Evolutionary conservation across 208 protist species (phyloP).

Genomic region (Trypanosomatidae sp.): DNA sequence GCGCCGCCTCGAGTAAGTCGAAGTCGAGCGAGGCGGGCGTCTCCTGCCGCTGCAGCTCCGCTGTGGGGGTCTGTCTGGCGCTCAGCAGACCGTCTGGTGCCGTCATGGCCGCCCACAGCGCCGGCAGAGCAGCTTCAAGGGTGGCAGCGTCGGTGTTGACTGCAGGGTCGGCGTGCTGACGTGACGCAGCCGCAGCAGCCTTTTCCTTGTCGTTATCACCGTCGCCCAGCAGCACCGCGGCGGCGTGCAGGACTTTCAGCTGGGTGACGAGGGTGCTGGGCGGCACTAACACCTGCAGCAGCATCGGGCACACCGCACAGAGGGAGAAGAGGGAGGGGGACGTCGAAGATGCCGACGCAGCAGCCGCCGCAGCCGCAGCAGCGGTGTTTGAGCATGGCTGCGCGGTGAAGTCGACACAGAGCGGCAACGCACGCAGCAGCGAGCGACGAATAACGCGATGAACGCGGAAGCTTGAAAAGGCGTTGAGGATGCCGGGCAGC

Average conservation of each 20-base stretch:
- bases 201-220: conserved; percentile 6
- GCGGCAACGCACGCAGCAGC: conserved; percentile 45
- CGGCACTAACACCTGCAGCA: conserved; percentile 45
- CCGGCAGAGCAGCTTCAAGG: no score
- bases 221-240: background rate
- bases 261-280: conserved; percentile 21
- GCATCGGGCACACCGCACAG: conserved; percentile 29
- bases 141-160: background rate
- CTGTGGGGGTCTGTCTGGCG: conserved; percentile 6
- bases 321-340: conserved; percentile 17
- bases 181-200: background rate
- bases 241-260: conserved; percentile 15
- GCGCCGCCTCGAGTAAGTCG: conserved; percentile 44
- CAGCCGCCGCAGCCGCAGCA: background rate
- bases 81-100: no score
- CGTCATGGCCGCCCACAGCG: conserved; percentile 26
- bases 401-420: conserved; percentile 31
- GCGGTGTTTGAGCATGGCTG: background rate
- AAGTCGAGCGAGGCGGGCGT: conserved; percentile 54
- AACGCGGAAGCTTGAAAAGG: conserved; percentile 38
- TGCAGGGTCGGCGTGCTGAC: conserved; percentile 2
- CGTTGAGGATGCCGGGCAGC: conserved; percentile 29
- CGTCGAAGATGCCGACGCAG: no score
- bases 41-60: conserved; percentile 24
- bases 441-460: conserved; percentile 44